Conservation (phyloP, 2,329 filamentous ascomycete species). For the Colletotrichum noveboracense region DNA sequence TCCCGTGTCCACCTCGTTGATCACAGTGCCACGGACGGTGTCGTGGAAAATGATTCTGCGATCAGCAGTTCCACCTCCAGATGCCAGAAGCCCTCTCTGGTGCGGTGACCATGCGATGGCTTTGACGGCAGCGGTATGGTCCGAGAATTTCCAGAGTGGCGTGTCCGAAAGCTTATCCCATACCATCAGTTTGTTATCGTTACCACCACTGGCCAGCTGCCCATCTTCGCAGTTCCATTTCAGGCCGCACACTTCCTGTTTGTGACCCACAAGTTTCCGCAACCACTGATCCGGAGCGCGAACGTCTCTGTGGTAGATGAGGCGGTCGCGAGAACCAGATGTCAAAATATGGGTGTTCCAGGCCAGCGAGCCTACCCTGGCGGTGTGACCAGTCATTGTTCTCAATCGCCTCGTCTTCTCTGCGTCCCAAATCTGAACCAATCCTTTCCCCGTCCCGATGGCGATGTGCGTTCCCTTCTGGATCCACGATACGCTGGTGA, state of each 20-base stretch:
- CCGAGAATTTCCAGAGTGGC: conserved; percentile 90
- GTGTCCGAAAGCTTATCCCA: conserved; percentile 97
- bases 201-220: conserved; percentile 92
- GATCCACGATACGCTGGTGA: conserved; percentile 98
- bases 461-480: conserved; percentile 95
- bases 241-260: conserved; percentile 95
- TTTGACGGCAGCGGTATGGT: conserved; percentile 95
- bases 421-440: conserved; percentile 98
- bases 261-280: conserved; percentile 87
- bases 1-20: conserved; percentile 93
- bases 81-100: conserved; percentile 91
- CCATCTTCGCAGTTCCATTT: conserved; percentile 98
- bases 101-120: conserved; percentile 98
- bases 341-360: conserved; percentile 99
- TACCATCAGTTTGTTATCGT: conserved; percentile 98
- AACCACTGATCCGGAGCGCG: conserved; percentile 91
- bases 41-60: conserved; percentile 98
- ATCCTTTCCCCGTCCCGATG: conserved; percentile 91
- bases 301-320: conserved; percentile 96
- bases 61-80: conserved; percentile 94
- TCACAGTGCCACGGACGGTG: conserved; percentile 78
- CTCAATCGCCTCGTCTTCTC: conserved; percentile 83
- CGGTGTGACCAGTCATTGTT: conserved; percentile 97
- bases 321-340: conserved; percentile 89
- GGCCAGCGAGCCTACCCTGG: conserved; percentile 88